Evolutionary conservation across 352 stramenopile genomes (phyloP).

Genomic region (Phytophthora pini): DNA sequence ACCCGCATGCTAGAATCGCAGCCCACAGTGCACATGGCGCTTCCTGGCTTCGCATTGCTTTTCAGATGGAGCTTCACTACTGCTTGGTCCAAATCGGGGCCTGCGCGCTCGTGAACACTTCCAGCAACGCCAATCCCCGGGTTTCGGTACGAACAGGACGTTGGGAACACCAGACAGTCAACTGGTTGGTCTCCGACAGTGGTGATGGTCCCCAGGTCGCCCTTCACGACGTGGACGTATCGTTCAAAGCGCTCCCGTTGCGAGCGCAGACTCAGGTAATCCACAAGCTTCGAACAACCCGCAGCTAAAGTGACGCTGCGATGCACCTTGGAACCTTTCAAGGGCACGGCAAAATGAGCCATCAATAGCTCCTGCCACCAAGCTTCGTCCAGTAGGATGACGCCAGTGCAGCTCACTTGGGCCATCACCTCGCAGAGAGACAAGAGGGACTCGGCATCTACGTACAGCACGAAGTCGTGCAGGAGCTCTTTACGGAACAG

Average conservation of each 20-base stretch:
- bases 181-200: conserved; percentile 34
- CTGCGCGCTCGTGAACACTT: conserved; percentile 60
- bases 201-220: conserved; percentile 51
- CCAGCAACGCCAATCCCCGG: conserved; percentile 50
- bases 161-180: conserved; percentile 74
- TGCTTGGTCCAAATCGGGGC: conserved; percentile 22
- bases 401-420: background rate
- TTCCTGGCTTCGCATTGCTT: conserved; percentile 6
- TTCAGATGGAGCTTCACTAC: conserved; percentile 19
- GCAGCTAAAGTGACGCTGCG: conserved; percentile 10
- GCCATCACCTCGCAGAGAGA: conserved; percentile 24
- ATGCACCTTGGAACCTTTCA: conserved; percentile 11
- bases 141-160: conserved; percentile 46
- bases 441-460: conserved; percentile 17
- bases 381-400: conserved; percentile 10
- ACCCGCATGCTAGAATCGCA: conserved; percentile 48
- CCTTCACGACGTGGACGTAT: conserved; percentile 46
- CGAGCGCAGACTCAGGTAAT: conserved; percentile 53
- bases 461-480: conserved; percentile 23
- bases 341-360: conserved; percentile 21
- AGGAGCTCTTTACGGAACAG: conserved; percentile 34
- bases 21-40: conserved; percentile 51
- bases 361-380: conserved; percentile 34
- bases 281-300: conserved; percentile 32
- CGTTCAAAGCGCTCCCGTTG: conserved; percentile 49